Evolutionary conservation across 768 basidiomycete species (phyloP), one percentile per base, ranked within the genome.

Genomic region (Russula griseocarnosa): DNA sequence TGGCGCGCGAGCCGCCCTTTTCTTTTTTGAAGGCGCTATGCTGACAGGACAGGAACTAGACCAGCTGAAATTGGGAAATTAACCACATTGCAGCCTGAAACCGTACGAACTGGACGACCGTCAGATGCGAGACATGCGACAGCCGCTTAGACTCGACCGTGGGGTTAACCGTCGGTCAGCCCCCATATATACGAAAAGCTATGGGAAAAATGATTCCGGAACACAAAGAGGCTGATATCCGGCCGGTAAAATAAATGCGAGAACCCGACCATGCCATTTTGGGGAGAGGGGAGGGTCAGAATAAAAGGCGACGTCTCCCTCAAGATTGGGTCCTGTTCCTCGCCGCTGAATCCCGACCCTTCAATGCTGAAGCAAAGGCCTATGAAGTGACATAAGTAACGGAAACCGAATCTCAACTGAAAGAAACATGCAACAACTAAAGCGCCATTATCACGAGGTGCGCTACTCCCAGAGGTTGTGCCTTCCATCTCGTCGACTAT

Each of bases 401-500:
- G 6, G 54, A 46, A 26, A 36, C 20, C 30, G 24, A 28, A 42
- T 26, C 32, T 38, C 26, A 61, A 52, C 24, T 11, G 47, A 42
- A 56, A 56, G 26, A 57, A 13, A 60, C 64, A 18, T 65, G 32
- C 64, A 44, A 65, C 50, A 18, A 44, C 24, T 56, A 61, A 32
- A 20, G 51, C 38, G 36, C 51, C 44, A 34, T 4, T 13, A 34
- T 44, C 42, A 24, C 59, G 59, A 51, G 42, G 28, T 55, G 55
- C 28, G 11, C 26, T 40, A 30, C 42, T 51, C 16, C 24, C 59
- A 32, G 59, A 24, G 24, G 47, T 36, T 30, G 59, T 22, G 28
- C 49, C 55, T 36, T 61, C 44, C 49, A 56, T 40, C 34, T 65
- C 54, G 22, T 52, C 59, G 55, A 65, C 64, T 61, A 61, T 11